phyloP scores from a whole-genome alignment of 345 rosid genomes.

The Abelmoschus esculentus region DNA sequence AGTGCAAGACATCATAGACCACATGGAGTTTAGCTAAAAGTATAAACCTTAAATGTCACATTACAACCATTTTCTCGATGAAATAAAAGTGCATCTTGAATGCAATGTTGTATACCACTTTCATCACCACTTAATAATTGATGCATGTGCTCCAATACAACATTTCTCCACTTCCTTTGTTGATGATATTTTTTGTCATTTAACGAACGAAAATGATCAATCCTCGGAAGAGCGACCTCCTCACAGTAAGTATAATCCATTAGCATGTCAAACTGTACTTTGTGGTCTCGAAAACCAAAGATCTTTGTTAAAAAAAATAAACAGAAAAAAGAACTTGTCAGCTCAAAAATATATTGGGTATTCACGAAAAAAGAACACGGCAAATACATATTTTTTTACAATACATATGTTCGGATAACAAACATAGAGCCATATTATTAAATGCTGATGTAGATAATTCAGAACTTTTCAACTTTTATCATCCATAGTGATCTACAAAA shows the following conservation, averaged over 20 bases:
- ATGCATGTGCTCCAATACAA: slow-evolving; percentile 38
- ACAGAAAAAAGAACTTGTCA: background rate
- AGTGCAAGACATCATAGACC: background rate
- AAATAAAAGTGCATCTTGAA: slow-evolving; percentile 35
- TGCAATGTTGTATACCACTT: slow-evolving; percentile 42
- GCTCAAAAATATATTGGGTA: slow-evolving; percentile 1
- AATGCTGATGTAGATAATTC: background rate
- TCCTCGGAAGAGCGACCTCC: slow-evolving; percentile 9
- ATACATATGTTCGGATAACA: background rate
- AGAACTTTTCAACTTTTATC: background rate
- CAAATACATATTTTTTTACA: background rate
- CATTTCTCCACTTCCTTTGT: slow-evolving; percentile 30
- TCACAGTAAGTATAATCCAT: slow-evolving; percentile 9
- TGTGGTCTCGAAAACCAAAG: slow-evolving; percentile 22
- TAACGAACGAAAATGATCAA: slow-evolving; percentile 9
- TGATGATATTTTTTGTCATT: slow-evolving; percentile 20
- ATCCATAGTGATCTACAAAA: background rate
- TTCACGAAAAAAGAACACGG: background rate
- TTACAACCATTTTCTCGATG: slow-evolving; percentile 19
- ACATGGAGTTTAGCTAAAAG: background rate
- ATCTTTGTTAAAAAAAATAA: slow-evolving; percentile 1
- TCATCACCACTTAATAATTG: slow-evolving; percentile 36
- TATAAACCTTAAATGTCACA: slow-evolving; percentile 31
- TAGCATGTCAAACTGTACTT: slow-evolving; percentile 16
- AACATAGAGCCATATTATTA: background rate